phyloP scores from a whole-genome alignment of 306 rosid species.

The Vigna radiata region DNA sequence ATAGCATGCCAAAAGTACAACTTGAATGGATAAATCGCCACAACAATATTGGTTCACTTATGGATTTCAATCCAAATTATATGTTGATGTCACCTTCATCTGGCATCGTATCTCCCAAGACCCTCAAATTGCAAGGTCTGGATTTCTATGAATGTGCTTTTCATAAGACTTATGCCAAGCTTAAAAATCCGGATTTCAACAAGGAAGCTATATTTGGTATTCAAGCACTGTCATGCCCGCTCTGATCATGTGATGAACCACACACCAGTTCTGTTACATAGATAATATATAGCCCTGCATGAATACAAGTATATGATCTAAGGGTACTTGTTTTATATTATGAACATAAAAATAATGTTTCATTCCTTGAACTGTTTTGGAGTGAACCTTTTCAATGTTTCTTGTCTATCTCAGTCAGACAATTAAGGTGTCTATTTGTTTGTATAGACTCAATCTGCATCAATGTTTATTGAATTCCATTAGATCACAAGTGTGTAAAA shows the following conservation, averaged over 20 bases:
- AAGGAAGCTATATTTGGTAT: conserved; percentile 36
- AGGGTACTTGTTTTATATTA: conserved; percentile 31
- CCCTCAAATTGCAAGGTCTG: conserved; percentile 47
- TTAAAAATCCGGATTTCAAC: conserved; percentile 49
- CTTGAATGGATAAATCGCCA: conserved; percentile 48
- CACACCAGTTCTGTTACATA: conserved; percentile 22
- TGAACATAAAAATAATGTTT: conserved; percentile 41
- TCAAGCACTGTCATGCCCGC: conserved; percentile 41
- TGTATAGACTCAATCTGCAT: conserved; percentile 30
- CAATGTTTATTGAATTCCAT: conserved; percentile 12
- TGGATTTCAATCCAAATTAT: conserved; percentile 51
- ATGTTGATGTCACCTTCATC: conserved; percentile 53
- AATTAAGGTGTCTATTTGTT: background rate
- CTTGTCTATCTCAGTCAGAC: background rate
- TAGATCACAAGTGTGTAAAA: conserved; percentile 7
- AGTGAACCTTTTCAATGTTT: conserved; percentile 26
- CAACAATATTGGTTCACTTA: conserved; percentile 38
- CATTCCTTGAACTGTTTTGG: conserved; percentile 39
- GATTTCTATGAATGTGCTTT: conserved; percentile 49
- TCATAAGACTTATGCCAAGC: conserved; percentile 57
- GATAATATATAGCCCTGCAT: conserved; percentile 36
- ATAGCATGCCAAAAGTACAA: conserved; percentile 41
- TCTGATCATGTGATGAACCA: conserved; percentile 43
- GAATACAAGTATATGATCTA: conserved; percentile 38
- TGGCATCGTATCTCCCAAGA: conserved; percentile 44